Evolutionary conservation across 1,284 basidiomycete genomes (phyloP), one percentile per base, ranked within the genome.

Genomic region (Naganishia sp.): DNA sequence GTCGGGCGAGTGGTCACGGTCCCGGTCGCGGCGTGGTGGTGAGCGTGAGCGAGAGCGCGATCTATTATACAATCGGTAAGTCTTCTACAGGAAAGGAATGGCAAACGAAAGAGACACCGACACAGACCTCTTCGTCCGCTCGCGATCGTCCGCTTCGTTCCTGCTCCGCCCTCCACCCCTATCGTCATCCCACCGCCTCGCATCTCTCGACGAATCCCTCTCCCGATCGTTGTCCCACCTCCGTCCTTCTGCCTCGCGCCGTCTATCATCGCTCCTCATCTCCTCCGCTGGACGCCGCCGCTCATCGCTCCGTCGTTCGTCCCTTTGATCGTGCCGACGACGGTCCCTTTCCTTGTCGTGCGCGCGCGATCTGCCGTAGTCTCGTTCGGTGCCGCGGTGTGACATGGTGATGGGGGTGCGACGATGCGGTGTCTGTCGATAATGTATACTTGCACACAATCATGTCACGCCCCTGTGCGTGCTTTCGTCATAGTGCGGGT

Each of bases 141-240:
- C 46, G 7, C 21, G 6, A 46, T 46, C 45, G 16, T 21, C 45
- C 7, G 5, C 15, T 46, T 21, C n/a, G 25, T 49, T 7, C 4
- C 46, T n/a, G 10, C 25, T 49, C 46, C n/a, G 18, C 64, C 55
- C 3, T 69, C 36, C 10, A 49, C 63, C 39, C 16, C 63, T 48
- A 15, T 59, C 46, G 28, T 49, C 56, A 48, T 59, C 46, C 23
- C 56, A 11, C 23, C 59, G 28, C 45, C 64, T 57, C 18, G 50
- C 55, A 57, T 67, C 54, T 48, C 66, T 65, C 23, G 39, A 21
- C 28, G 28, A 36, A 23, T 67, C 44, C 43, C 67, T 63, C 18
- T 64, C 68, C 33, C 55, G 44, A 44, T 57, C 55, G 21, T 21
- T 21, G 21, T 21, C 21, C 13, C 48, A 23, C 63, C 52, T 23